These are phyloP conservation scores for Sporisorium reilianum DNA, from an alignment of 1,284 basidiomycete genomes.

Conservation along the genomic window DNA sequence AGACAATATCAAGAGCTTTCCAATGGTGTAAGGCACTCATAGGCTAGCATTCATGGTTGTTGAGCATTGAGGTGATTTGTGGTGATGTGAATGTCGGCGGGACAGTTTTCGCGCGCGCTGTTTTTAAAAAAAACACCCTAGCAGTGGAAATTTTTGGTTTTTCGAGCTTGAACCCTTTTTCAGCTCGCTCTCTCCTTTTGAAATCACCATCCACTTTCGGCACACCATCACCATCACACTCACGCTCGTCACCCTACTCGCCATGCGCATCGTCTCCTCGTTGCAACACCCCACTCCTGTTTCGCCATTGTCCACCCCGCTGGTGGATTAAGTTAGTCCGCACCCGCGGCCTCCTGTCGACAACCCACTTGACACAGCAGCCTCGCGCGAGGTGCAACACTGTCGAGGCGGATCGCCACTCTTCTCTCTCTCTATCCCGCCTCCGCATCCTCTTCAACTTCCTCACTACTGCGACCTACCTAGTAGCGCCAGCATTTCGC, in stretches of 20 bases:
- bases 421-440: background rate
- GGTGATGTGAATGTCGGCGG: too few species aligned
- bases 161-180: slow-evolving; percentile 10
- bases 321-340: background rate
- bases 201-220: slow-evolving; percentile 13
- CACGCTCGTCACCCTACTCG: background rate
- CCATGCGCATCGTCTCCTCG: background rate
- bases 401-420: background rate
- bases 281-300: background rate
- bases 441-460: background rate
- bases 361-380: background rate
- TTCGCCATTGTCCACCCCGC: background rate
- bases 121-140: too few species aligned
- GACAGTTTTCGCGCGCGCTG: too few species aligned
- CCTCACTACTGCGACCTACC: background rate
- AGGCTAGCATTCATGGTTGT: too few species aligned
- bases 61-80: too few species aligned
- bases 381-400: background rate
- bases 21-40: too few species aligned
- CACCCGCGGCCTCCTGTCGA: background rate
- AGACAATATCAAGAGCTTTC: too few species aligned
- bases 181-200: background rate
- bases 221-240: slow-evolving; percentile 11
- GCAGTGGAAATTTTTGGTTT: background rate
- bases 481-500: background rate